Conservation (phyloP, 192 early-diverging fungal species). For the Paraglomus occultum region DNA sequence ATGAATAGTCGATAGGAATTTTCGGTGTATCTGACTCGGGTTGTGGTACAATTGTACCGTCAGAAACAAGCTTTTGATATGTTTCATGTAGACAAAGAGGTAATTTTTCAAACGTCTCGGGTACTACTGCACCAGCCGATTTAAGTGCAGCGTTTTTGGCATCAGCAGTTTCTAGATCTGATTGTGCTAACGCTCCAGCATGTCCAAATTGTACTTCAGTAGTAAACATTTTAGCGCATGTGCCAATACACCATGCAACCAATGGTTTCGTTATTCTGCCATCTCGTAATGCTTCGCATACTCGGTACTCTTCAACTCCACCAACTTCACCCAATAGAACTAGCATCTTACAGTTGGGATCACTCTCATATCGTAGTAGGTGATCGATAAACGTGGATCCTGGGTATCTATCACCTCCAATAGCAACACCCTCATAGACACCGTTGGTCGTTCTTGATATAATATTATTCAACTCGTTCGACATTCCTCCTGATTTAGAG, state of each 20-base stretch:
- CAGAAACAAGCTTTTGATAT: slow-evolving; percentile 73
- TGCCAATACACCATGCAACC: slow-evolving; percentile 99
- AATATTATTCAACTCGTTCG: slow-evolving; percentile 99
- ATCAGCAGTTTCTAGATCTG: slow-evolving; percentile 92
- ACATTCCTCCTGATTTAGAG: slow-evolving; percentile 99
- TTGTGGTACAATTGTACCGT: slow-evolving; percentile 64
- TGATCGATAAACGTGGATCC: slow-evolving; percentile 99
- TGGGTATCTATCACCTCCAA: slow-evolving; percentile 98
- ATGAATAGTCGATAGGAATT: slow-evolving; percentile 98
- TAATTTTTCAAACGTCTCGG: slow-evolving; percentile 94
- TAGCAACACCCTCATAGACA: slow-evolving; percentile 98
- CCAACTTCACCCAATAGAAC: slow-evolving; percentile 97
- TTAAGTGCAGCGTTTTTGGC: slow-evolving; percentile 92
- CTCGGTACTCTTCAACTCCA: slow-evolving; percentile 95
- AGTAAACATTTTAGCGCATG: slow-evolving; percentile 98
- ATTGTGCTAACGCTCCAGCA: slow-evolving; percentile 95
- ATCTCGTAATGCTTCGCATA: slow-evolving; percentile 87
- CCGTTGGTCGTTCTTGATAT: slow-evolving; percentile 94
- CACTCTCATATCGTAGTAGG: slow-evolving; percentile 89
- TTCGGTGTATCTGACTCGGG: slow-evolving; percentile 94
- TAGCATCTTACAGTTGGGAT: slow-evolving; percentile 92
- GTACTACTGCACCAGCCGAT: slow-evolving; percentile 85
- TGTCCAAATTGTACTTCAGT: slow-evolving; percentile 99
- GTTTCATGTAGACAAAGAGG: slow-evolving; percentile 77
- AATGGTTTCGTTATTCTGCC: slow-evolving; percentile 97